Evolutionary conservation across 257 asterid species (phyloP), one percentile per base, ranked within the genome.

Genomic region (Solanum piurae): DNA sequence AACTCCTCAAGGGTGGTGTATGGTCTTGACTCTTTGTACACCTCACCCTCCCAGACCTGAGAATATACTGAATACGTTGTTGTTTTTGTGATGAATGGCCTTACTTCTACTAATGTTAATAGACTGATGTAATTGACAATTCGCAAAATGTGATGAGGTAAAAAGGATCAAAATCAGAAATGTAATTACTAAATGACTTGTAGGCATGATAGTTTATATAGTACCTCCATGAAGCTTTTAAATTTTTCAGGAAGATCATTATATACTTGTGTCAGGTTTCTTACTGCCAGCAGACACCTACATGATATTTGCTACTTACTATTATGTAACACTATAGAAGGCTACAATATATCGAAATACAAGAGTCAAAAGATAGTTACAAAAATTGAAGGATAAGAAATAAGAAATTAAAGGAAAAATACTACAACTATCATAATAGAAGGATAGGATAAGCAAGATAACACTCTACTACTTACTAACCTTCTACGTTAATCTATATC

Each of bases 221-320:
- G 58, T 44, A 88, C 88, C 90, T 55, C 55, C 52, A 75, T 37
- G 66, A 85, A 42, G 73, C 18, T 34, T 14, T 75, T 49, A 6
- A 64, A 31, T 25, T 58, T 74, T 3, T 20, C 62, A 46, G 23
- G 83, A 52, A 88, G 83, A 76, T 74, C 18, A 23, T 4, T 37
- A 84, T 29, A 76, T 68, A 76, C 90, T 84, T 69, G 83, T 52
- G 46, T 34, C n/a, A 88, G 25, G 20, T 75, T 11, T 10, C 42
- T 66, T 73, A 76, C 8, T 42, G 31, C 64, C n/a, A 9, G 58
- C 36, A 29, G 42, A 86, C 90, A 88, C 88, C 90, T 85, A 75
- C 58, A 44, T 44, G 52, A 44, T 11, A 12, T 12, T 44, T 44
- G 5, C 16, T 44, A 44, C 16, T 44, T 14, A 44, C 4, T 44